Base-by-base conservation (phyloP, 1,284 basidiomycete species). In the Cryptococcus hybrid region DNA sequence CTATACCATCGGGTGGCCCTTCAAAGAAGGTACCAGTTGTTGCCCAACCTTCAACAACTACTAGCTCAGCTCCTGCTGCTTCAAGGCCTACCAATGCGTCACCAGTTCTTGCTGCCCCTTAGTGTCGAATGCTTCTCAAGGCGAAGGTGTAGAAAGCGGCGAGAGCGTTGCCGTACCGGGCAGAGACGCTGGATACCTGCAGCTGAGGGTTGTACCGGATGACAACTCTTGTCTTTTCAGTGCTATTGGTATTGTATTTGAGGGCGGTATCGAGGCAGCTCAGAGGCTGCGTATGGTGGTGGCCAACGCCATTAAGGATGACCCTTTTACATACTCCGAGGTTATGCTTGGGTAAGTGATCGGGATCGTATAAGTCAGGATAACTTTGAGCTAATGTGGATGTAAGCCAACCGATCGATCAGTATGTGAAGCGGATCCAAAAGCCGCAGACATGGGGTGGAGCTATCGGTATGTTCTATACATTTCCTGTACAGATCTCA, bases 191-290 rank as follows among this genome's bases (percentile, higher is more conserved):
- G 75, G 72, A 7, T 71, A 48, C 40, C 60, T 71, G 15, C 59
- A 65, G 47, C 63, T 75, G n/a, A 61, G 91, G 84, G 82, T 92
- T 55, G 90, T 94, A 7, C 92, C 91, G 11, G 92, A 95, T 69
- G 91, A 94, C 77, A 96, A 95, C 66, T 90, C 90, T 3, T 97
- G 93, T 75, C 80, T 97, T 40, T 97, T 96, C 79, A 88, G 88
- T 4, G 86, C 91, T 2, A 80, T 92, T 39, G 89, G 88, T 4
- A 80, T 95, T 45, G 81, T 94, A 3, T 91, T 96, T 66, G 86
- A 88, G 71, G 90, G 92, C 65, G 85, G 85, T 52, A 87, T 88
- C 12, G 73, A 80, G 18, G 86, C 87, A 54, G 68, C 66, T 0
- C 54, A 70, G 3, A 58, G 56, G n/a, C 51, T 80, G 42, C 58